Conservation (phyloP, 306 rosid genomes). For the Sindora glabra region DNA sequence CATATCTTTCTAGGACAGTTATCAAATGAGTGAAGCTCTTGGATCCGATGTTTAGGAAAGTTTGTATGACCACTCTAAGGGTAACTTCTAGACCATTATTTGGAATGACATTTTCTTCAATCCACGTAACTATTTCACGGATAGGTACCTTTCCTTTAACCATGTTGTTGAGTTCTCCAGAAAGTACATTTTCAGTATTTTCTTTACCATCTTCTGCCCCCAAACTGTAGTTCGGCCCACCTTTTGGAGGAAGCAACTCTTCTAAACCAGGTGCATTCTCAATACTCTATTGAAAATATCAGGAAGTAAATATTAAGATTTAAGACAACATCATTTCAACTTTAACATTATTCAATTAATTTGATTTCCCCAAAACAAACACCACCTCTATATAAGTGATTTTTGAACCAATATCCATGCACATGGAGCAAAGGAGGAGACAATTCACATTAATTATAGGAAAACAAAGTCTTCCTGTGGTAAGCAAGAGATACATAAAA, state of each 20-base stretch:
- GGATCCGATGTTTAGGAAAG: constrained; percentile 89
- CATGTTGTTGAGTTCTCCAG: constrained; percentile 71
- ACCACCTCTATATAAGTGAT: background rate
- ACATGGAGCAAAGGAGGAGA: background rate
- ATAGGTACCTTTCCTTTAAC: constrained; percentile 78
- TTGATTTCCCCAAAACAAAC: background rate
- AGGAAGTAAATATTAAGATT: constrained; percentile 13
- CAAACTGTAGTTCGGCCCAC: constrained; percentile 63
- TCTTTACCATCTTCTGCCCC: constrained; percentile 53
- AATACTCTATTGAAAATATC: constrained; percentile 50
- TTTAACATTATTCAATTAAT: background rate
- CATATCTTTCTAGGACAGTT: constrained; percentile 92
- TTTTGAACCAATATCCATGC: background rate
- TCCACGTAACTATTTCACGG: constrained; percentile 85
- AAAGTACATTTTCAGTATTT: constrained; percentile 50
- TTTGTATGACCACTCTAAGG: constrained; percentile 71
- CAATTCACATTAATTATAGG: background rate
- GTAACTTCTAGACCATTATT: constrained; percentile 73
- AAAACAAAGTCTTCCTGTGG: background rate
- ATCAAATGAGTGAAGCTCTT: constrained; percentile 97
- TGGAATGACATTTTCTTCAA: constrained; percentile 69
- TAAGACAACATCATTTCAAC: background rate
- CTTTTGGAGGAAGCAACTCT: constrained; percentile 90
- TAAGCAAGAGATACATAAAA: too few relatives aligned
- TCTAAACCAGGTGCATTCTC: constrained; percentile 98